Evolutionary conservation across 140 eudicot genomes (phyloP), one percentile per base, ranked within the genome.

Genomic region (Cichorium intybus): DNA sequence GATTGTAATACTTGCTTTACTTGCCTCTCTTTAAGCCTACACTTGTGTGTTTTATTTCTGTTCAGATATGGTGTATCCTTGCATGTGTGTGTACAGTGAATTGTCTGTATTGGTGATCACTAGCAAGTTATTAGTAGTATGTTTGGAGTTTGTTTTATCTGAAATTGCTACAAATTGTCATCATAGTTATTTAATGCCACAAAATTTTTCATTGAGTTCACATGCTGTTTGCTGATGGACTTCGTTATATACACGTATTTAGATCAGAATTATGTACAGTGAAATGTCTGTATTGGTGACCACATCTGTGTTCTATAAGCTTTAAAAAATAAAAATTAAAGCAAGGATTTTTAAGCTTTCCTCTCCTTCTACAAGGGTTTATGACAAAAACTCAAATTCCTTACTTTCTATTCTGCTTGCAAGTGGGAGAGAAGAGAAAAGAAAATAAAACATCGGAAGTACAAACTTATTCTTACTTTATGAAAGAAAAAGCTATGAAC

Each of bases 341-440:
- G 9, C 17, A 64, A 43, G 33, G 23, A 12, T 23, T 14, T 41
- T 20, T 20, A 18, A 43, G 77, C 24, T 62, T 62, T 52, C 22
- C 14, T 71, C 70, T 72, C 28, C 69, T 60, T 50, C 33, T 15
- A 72, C 59, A 63, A 54, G 60, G 59, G 52, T 54, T 72, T 50
- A 21, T n/a, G 16, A 43, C 2, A 6, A 26, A 72, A 53, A 73
- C 60, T 54, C 64, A 29, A 24, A 64, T 64, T 73, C 67, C 57
- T 56, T 73, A 43, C 67, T 56, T 56, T 33, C 15, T 55, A 18
- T 24, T 15, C 4, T 52, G 64, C 63, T 62, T 27, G 22, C n/a
- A 52, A 53, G 57, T 20, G n/a, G 47, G 61, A 64, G 51, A 61
- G 76, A 50, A 27, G 51, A 27, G 71, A 22, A 7, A 43, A 24